Base-by-base conservation (phyloP, 768 basidiomycete genomes). In the Aureoboletus auriporus region DNA sequence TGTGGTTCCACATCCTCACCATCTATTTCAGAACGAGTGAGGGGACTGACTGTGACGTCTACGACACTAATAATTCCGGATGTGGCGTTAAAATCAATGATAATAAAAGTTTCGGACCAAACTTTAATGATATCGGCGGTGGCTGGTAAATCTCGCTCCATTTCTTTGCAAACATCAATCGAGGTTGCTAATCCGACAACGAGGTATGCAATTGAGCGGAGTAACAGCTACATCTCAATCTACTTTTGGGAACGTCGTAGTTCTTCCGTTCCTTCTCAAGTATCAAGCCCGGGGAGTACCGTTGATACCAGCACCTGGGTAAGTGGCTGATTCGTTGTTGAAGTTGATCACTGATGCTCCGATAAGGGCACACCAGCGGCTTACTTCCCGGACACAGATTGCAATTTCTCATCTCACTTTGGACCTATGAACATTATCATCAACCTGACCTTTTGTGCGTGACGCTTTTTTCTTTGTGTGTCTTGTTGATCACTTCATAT, bases 171-270 rank as follows among this genome's bases (percentile, higher is more conserved):
- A 13, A 7, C 3, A 16, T 14, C 13, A 3, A 8, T 39, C 28
- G 20, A 23, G 14, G 8, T 30, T 38, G 38, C 41, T 50, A 11
- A 45, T 33, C 8, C 17, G 4, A 46, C 11, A 10, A 14, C 33
- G 6, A 33, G 33, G 33, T 33, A 33, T 33, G 12, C 33, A 11
- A 33, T 33, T 33, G 33, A 33, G 43, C 57, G 67, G 23, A 61
- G 53, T 12, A 38, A 55, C 8, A 54, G 44, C 16, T 62, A 63
- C 39, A 65, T 75, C 26, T 63, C 66, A 28, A 52, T 71, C 29
- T 75, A 65, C 59, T 73, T 71, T 51, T 74, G 75, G 71, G 68
- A 67, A 28, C 59, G 75, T 26, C 59, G 63, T n/a, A 63, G 63
- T 39, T 16, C 62, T 1, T 54, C 53, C n/a, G 64, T 74, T n/a